These are phyloP conservation scores for Thelephora terrestris DNA, from an alignment of 1,284 basidiomycete genomes.

Conservation along the genomic window DNA sequence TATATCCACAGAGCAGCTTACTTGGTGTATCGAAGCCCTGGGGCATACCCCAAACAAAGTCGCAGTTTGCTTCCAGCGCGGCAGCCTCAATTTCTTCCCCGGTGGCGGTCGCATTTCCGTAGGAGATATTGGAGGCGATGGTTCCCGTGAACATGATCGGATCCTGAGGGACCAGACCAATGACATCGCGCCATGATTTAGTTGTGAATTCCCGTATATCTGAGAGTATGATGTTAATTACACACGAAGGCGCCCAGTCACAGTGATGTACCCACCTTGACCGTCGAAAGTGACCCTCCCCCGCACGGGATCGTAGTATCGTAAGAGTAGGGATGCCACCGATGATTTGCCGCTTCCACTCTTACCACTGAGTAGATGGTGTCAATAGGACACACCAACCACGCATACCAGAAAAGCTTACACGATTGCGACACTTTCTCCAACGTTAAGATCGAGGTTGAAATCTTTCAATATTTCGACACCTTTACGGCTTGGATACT, in stretches of 20 bases:
- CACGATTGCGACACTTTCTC: slow-evolving; percentile 89
- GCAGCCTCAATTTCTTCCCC: slow-evolving; percentile 81
- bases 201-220: slow-evolving; percentile 81
- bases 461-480: slow-evolving; percentile 74
- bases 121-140: slow-evolving; percentile 90
- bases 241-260: slow-evolving; percentile 2
- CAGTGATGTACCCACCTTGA: slow-evolving; percentile 42
- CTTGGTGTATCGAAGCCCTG: slow-evolving; percentile 73
- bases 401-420: slow-evolving; percentile 34
- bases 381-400: background rate
- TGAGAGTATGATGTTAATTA: slow-evolving; percentile 15
- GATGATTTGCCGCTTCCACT: slow-evolving; percentile 91
- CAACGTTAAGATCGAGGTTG: slow-evolving; percentile 67
- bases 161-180: slow-evolving; percentile 85
- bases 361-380: slow-evolving; percentile 47
- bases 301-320: slow-evolving; percentile 86
- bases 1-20: slow-evolving; percentile 24
- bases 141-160: slow-evolving; percentile 79
- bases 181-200: slow-evolving; percentile 76
- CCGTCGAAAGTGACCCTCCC: slow-evolving; percentile 84
- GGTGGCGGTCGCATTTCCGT: slow-evolving; percentile 67
- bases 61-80: slow-evolving; percentile 87
- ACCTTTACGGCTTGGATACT: slow-evolving; percentile 78
- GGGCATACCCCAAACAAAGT: slow-evolving; percentile 90
- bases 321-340: slow-evolving; percentile 77